Evolutionary conservation across 805 yeast species (phyloP), one percentile per base, ranked within the genome.

Genomic region (Lipomyces japonicus): DNA sequence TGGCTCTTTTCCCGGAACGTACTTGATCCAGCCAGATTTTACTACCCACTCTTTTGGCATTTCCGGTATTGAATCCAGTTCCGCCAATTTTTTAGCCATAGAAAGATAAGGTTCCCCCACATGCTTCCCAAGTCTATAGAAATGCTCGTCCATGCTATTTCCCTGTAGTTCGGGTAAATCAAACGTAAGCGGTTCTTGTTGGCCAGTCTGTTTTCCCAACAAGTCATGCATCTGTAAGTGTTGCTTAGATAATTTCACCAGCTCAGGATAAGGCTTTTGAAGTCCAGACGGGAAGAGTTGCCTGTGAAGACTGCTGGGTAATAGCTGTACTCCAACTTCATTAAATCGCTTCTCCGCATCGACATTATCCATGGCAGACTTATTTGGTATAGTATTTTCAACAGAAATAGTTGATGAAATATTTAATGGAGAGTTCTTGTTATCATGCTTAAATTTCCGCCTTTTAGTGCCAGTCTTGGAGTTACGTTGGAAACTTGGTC

Each of bases 21-120:
- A 91, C 60, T 84, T 73, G 16, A 79, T 74, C 97, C 97, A 93
- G 5, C 98, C 97, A 2, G 86, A 67, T 57, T 71, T 63, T 44
- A 77, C 65, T 1, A 67, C 48, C 89, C 95, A 87, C 2, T 69
- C 48, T 12, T 47, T 41, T 0, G 78, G 77, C 42, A 68, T 59
- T 59, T 63, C 40, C 3, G 51, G 50, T 16, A 46, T 6, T 2
- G 16, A 3, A 7, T 42, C 77, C 23, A 66, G 54, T 1, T 52
- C 57, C 1, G 71, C 65, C 42, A 86, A 75, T 3, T 69, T 58
- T 18, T 74, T 63, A 1, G 82, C 77, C 61, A 79, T 70, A 0
- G 74, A 58, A 37, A 77, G 63, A 65, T 85, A 90, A 0, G 87
- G 84, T 39, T 78, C 76, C 0, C 82, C 68, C 41, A 79, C 75